phyloP scores from a whole-genome alignment of 495 filamentous ascomycete species.

The Filosporella fistucella region DNA sequence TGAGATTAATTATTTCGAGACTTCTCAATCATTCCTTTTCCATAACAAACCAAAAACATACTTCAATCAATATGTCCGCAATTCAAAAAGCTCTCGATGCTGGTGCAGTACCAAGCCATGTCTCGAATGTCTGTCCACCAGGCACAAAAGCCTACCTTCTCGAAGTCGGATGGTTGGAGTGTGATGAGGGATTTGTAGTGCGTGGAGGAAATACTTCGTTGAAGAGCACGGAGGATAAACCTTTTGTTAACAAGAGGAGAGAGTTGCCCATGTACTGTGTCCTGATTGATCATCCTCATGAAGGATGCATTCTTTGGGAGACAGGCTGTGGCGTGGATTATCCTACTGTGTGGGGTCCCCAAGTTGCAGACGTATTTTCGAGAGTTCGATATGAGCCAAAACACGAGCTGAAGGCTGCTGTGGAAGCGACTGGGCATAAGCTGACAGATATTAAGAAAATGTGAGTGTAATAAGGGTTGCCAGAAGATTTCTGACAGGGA shows the following conservation, averaged over 20 bases:
- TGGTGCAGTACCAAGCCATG: constrained; percentile 10
- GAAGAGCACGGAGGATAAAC: constrained; percentile 2
- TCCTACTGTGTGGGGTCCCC: constrained; percentile 35
- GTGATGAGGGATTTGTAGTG: constrained; percentile 18
- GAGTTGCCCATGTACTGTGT: constrained; percentile 38
- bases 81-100: constrained; percentile 17
- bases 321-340: constrained; percentile 45
- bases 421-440: constrained; percentile 40
- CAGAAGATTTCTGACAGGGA: not conserved
- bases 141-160: constrained; percentile 19
- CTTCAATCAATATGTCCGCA: constrained; percentile 7
- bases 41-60: no score
- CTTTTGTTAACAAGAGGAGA: constrained; percentile 32
- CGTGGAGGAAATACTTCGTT: constrained; percentile 18
- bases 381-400: constrained; percentile 35
- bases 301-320: constrained; percentile 48
- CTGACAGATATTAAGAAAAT: constrained; percentile 47
- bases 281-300: constrained; percentile 45
- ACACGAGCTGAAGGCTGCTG: constrained; percentile 40
- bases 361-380: constrained; percentile 40
- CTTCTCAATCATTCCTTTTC: no score
- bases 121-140: constrained; percentile 16
- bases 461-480: not conserved
- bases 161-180: constrained; percentile 20
- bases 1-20: no score